Percentiles rank a stretch among this genome's conserved stretches.
phyloP scores from a whole-genome alignment of 2,329 filamentous ascomycete species.

The Pseudomassariella vexata region DNA sequence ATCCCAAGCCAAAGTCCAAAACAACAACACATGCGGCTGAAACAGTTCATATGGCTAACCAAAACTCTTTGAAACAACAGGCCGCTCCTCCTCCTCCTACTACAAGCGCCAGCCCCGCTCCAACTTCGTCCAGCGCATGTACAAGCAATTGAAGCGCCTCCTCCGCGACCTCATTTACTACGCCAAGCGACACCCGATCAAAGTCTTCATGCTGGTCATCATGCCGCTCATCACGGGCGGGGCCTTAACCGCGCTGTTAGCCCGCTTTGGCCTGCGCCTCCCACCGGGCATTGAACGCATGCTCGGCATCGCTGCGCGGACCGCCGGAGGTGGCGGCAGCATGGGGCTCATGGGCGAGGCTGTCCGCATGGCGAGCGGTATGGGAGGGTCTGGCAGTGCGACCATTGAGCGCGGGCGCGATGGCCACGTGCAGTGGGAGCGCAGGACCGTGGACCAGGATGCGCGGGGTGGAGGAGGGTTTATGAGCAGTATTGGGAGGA shows the following conservation, averaged over 20 bases:
- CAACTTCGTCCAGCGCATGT: conserved; percentile 68
- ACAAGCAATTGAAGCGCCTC: conserved; percentile 71
- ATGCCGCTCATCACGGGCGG: conserved; percentile 85
- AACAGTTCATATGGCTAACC: conserved; percentile 4
- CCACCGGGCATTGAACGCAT: conserved; percentile 58
- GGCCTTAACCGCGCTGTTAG: conserved; percentile 69
- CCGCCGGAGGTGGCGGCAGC: conserved; percentile 40
- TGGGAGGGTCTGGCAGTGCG: conserved; percentile 17
- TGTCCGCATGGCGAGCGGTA: conserved; percentile 43
- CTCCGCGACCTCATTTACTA: conserved; percentile 77
- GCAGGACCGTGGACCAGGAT: conserved; percentile 27
- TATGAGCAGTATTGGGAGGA: conserved; percentile 10
- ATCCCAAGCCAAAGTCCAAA: background rate
- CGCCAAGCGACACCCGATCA: conserved; percentile 76
- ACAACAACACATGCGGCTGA: background rate
- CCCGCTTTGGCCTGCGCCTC: conserved; percentile 72
- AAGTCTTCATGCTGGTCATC: conserved; percentile 81
- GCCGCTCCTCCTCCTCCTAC: conserved; percentile 56
- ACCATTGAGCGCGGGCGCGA: conserved; percentile 28
- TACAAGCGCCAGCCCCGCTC: conserved; percentile 79
- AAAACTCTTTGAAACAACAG: conserved; percentile 23
- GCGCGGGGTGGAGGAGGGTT: conserved; percentile 17
- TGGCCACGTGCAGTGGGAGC: conserved; percentile 32
- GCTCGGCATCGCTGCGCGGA: conserved; percentile 47
- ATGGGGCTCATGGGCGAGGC: conserved; percentile 49